Base-by-base conservation (phyloP, 495 filamentous ascomycete species). In the Aspergillus nanangensis region DNA sequence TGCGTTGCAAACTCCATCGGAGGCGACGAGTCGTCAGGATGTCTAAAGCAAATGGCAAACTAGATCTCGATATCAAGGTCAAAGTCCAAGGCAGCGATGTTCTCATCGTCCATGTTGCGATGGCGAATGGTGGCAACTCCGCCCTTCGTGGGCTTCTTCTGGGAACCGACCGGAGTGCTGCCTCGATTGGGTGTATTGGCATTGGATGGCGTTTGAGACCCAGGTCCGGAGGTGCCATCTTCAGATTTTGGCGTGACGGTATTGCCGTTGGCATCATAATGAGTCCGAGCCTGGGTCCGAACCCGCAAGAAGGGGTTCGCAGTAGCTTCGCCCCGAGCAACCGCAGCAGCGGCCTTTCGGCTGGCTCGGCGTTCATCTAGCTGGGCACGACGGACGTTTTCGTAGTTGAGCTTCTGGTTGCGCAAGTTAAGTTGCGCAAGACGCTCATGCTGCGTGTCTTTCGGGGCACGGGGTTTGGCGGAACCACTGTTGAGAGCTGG, bases 321-420 rank as follows among this genome's bases (percentile, higher is more conserved):
- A 32, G 67, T 45, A 4, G 67, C 64, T 44, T 75, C 74, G 38
- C 80, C 77, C 21, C 80, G 76, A 35, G 73, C 76, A 35, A 79
- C 61, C 13, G 75, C 79, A 10, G 72, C 74, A 17, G 79, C 62
- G 9, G 72, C 76, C 53, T 82, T 74, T 21, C 81, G 75, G n/a
- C 77, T 75, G 9, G 75, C 76, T 33, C 77, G 77, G 13, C 83
- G 75, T 70, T 97, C 92, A 50, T 80, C 80, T 18, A 93, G 67
- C 62, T 95, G 87, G 5, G 91, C 90, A 62, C 86, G 84, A 40
- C 91, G 88, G 7, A 95, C 82, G 17, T 84, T 80, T 52, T 94
- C 86, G 13, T 79, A 74, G 56, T 95, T 95, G 50, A 80, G 76
- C 42, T 80, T 80, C 37, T 90, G 85, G 68, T 93, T 93, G 52